Evolutionary conservation across 2,329 filamentous ascomycete species (phyloP).

Genomic region (Penicillium sclerotigenum): DNA sequence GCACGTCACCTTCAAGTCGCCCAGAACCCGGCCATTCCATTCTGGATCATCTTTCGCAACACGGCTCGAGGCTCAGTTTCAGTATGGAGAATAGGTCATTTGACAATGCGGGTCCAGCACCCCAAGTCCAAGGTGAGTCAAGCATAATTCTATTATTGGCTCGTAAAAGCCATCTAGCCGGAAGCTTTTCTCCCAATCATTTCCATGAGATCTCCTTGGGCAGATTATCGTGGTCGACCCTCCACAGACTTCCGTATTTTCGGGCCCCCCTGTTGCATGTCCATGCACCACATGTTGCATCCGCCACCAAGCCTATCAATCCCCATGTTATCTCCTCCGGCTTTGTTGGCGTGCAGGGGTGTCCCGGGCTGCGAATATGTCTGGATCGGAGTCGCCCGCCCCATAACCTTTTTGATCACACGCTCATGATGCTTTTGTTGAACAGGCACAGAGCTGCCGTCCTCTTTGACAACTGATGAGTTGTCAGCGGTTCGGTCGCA

Average conservation of each 20-base stretch:
- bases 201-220: constrained; percentile 9
- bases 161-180: neutral
- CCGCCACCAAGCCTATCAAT: constrained; percentile 12
- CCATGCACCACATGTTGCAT: constrained; percentile 12
- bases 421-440: constrained; percentile 28
- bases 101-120: constrained; percentile 22
- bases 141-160: constrained; percentile 4
- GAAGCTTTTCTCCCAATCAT: constrained; percentile 11
- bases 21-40: constrained; percentile 5
- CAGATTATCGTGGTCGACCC: constrained; percentile 3
- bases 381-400: constrained; percentile 18
- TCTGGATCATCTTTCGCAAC: neutral
- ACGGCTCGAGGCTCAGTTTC: constrained; percentile 1
- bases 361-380: neutral
- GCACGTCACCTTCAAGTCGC: constrained; percentile 18
- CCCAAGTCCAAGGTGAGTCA: constrained; percentile 20
- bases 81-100: constrained; percentile 21
- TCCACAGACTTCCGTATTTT: constrained; percentile 5
- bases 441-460: constrained; percentile 22
- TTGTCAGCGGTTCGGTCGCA: constrained; percentile 32
- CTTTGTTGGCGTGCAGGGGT: neutral
- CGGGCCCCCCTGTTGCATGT: constrained; percentile 7
- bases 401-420: constrained; percentile 34
- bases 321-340: neutral
- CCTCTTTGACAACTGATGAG: constrained; percentile 23